phyloP scores from a whole-genome alignment of 495 filamentous ascomycete species.

The Tuber magnatum region DNA sequence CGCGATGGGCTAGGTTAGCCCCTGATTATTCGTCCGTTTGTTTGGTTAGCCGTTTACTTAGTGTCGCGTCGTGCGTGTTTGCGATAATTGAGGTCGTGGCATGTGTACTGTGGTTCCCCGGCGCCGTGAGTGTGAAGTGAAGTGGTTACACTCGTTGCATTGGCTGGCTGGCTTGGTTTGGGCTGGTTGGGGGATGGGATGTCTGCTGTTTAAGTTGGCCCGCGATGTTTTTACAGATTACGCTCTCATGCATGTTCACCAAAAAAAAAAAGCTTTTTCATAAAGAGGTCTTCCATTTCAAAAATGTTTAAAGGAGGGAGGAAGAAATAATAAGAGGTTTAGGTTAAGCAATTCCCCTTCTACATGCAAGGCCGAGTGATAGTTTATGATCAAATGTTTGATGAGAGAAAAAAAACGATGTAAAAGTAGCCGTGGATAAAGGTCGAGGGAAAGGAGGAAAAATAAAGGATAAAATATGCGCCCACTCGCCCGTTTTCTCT shows the following conservation, averaged over 20 bases:
- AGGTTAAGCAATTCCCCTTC: not conserved
- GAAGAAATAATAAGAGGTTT: not conserved
- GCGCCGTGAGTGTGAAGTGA: not conserved
- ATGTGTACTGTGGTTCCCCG: not conserved
- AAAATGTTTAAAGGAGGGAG: not conserved
- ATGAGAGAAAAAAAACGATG: not conserved
- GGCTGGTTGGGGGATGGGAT: not conserved
- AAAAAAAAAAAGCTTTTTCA: not conserved
- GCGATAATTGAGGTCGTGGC: not conserved
- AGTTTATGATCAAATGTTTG: not conserved
- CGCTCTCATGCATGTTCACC: not conserved
- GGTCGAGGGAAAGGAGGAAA: not conserved
- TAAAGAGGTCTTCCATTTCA: not conserved
- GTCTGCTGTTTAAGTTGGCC: not conserved
- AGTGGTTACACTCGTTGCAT: not conserved
- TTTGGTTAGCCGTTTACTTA: not conserved
- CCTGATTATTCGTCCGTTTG: not conserved
- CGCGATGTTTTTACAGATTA: not conserved
- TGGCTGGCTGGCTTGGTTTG: not conserved
- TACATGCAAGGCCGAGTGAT: not conserved
- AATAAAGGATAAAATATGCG: not conserved
- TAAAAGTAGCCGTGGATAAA: not conserved
- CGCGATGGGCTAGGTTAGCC: not conserved
- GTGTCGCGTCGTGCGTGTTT: slow-evolving; percentile 1
- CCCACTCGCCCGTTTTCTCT: not conserved